Conservation (phyloP, 257 asterid genomes). For the Solanum tarapatanum region DNA sequence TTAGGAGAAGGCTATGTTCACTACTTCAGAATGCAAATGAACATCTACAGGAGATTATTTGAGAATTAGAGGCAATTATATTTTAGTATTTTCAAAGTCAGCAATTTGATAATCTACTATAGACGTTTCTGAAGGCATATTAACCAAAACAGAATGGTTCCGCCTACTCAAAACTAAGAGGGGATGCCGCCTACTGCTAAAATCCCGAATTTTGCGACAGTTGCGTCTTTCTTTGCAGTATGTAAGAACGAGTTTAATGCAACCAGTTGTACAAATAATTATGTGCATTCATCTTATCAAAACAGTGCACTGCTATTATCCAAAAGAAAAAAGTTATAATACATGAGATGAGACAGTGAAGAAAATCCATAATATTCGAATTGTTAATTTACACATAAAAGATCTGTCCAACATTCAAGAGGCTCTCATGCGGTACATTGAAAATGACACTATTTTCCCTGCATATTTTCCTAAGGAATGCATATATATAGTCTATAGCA, state of each 20-base stretch:
- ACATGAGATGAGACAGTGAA: not conserved
- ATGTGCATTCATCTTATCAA: not conserved
- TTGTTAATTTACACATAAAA: constrained; percentile 6
- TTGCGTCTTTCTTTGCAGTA: not conserved
- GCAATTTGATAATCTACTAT: not conserved
- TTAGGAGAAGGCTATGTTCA: not conserved
- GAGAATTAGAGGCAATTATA: not conserved
- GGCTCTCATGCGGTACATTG: constrained; percentile 22
- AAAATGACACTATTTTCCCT: constrained; percentile 22
- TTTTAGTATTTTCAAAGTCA: not conserved
- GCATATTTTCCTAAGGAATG: constrained; percentile 19
- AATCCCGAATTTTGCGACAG: not conserved
- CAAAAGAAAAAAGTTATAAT: not conserved
- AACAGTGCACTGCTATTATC: not conserved
- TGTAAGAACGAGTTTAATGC: not conserved
- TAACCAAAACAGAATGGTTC: not conserved
- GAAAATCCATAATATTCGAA: not conserved
- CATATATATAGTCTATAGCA: constrained; percentile 14
- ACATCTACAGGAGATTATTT: not conserved
- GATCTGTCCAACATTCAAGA: constrained; percentile 19
- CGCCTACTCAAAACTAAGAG: not conserved
- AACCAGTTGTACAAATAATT: not conserved
- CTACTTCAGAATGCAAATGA: not conserved
- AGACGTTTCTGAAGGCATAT: not conserved
- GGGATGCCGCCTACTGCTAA: not conserved